Evolutionary conservation across 441 rosid species (phyloP).

Genomic region (Populus hybrid): DNA sequence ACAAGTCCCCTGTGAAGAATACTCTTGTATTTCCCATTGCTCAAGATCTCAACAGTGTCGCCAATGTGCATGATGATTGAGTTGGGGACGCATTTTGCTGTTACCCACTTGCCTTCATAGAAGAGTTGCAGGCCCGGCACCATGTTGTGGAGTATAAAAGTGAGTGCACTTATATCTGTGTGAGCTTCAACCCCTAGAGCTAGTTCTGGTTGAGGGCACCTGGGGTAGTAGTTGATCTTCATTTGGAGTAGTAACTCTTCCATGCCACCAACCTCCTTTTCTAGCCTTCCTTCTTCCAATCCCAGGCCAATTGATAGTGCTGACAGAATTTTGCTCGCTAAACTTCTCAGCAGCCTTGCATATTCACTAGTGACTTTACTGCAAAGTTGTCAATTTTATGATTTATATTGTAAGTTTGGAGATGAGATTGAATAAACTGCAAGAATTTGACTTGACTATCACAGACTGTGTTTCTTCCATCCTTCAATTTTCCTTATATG

Average conservation of each 20-base stretch:
- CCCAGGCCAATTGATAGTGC: slow-evolving; percentile 69
- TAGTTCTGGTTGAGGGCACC: slow-evolving; percentile 92
- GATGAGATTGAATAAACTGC: background rate
- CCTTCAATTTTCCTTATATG: background rate
- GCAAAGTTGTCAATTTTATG: background rate
- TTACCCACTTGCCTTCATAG: slow-evolving; percentile 76
- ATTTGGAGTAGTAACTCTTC: slow-evolving; percentile 83
- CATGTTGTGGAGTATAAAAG: slow-evolving; percentile 98
- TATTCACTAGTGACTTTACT: slow-evolving; percentile 77
- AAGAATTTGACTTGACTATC: background rate
- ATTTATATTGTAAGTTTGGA: background rate
- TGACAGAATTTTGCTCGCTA: slow-evolving; percentile 61
- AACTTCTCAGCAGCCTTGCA: slow-evolving; percentile 68
- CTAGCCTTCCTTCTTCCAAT: slow-evolving; percentile 74
- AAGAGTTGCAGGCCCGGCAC: slow-evolving; percentile 90
- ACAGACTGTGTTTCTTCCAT: background rate
- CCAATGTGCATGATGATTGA: slow-evolving; percentile 94
- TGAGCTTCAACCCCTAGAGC: slow-evolving; percentile 96
- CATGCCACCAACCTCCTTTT: slow-evolving; percentile 80
- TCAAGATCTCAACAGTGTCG: slow-evolving; percentile 82
- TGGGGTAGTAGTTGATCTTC: slow-evolving; percentile 95
- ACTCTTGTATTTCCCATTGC: slow-evolving; percentile 91
- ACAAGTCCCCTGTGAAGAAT: slow-evolving; percentile 88
- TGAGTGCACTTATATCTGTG: slow-evolving; percentile 78
- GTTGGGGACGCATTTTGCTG: slow-evolving; percentile 85